These are phyloP conservation scores for Pythium phragmitis DNA, from an alignment of 352 stramenopile species.

Conservation along the genomic window DNA sequence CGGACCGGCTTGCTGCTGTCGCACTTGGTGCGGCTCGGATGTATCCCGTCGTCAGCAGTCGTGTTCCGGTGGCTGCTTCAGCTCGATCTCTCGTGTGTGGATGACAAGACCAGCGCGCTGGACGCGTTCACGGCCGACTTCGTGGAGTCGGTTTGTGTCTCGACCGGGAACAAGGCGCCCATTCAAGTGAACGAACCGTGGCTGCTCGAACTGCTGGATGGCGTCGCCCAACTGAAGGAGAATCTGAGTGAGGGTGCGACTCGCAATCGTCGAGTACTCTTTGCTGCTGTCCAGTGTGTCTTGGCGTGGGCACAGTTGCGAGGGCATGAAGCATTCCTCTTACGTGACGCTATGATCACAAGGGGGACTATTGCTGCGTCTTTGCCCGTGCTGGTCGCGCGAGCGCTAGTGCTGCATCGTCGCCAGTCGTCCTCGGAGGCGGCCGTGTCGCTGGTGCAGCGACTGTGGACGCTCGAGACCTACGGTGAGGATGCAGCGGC, in stretches of 20 bases:
- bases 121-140: conserved; percentile 12
- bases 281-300: conserved; percentile 5
- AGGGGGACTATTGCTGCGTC: neutral
- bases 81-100: conserved; percentile 10
- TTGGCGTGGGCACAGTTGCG: conserved; percentile 3
- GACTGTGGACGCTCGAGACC: conserved; percentile 1
- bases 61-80: conserved; percentile 16
- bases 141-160: conserved; percentile 5
- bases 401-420: conserved; percentile 4
- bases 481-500: neutral
- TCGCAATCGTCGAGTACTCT: conserved; percentile 7
- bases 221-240: neutral
- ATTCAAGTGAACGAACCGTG: conserved; percentile 19
- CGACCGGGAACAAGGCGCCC: conserved; percentile 10
- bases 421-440: neutral
- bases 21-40: conserved; percentile 6
- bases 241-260: neutral
- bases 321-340: conserved; percentile 3
- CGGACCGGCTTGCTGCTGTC: conserved; percentile 4
- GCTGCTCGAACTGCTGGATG: conserved; percentile 22
- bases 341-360: neutral
- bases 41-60: conserved; percentile 2
- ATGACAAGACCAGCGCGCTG: neutral
- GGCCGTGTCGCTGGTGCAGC: conserved; percentile 2
- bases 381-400: neutral